Conservation (phyloP, 176 grass and related monocot genomes). For the Cenchrus americanus region DNA sequence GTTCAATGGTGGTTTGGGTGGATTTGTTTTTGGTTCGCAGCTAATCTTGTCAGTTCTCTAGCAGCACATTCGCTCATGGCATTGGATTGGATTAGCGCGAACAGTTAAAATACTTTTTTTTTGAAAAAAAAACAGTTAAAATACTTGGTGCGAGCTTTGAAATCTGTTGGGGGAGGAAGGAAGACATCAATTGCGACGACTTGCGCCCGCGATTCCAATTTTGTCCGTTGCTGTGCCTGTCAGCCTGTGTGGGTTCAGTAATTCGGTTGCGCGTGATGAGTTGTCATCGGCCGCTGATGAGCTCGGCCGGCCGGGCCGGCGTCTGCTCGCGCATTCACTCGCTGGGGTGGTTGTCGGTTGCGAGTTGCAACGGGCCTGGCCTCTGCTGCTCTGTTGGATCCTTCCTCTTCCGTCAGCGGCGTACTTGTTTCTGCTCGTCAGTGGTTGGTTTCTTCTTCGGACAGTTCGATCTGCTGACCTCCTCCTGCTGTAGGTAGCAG, state of each 20-base stretch:
- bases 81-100: not conserved
- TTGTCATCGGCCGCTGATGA: not conserved
- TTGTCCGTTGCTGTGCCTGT: slow-evolving; percentile 23
- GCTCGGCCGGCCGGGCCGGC: not conserved
- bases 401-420: not conserved
- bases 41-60: not conserved
- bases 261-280: not conserved
- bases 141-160: not conserved
- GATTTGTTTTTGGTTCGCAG: not conserved
- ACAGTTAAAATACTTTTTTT: not conserved
- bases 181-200: slow-evolving; percentile 31
- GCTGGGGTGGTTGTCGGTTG: not conserved
- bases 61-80: not conserved
- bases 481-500: too few species aligned
- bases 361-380: not conserved
- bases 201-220: slow-evolving; percentile 26
- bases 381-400: not conserved
- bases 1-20: not conserved
- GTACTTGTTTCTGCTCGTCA: too few species aligned
- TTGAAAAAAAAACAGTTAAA: not conserved
- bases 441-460: too few species aligned
- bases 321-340: slow-evolving; percentile 3
- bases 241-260: not conserved
- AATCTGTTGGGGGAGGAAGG: not conserved
- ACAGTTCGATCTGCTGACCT: too few species aligned